phyloP scores from a whole-genome alignment of 2,329 filamentous ascomycete genomes.

The Verticillium nonalfalfae region DNA sequence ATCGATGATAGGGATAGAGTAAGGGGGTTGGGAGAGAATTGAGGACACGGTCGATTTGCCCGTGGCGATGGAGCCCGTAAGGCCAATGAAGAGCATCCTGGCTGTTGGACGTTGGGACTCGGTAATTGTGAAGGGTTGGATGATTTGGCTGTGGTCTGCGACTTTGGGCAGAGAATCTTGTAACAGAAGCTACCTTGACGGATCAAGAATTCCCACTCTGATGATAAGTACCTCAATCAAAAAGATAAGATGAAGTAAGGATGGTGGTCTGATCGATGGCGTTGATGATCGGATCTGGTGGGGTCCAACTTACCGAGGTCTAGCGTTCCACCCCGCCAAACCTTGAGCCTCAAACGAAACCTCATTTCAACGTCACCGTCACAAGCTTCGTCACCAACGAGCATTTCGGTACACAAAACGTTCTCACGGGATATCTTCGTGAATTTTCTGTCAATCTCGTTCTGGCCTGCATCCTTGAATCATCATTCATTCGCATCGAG shows the following conservation, averaged over 20 bases:
- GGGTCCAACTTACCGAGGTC: background rate
- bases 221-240: background rate
- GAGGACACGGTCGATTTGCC: constrained; percentile 94
- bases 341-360: background rate
- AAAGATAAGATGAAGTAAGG: background rate
- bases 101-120: background rate
- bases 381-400: background rate
- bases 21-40: constrained; percentile 71
- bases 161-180: background rate
- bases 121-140: background rate
- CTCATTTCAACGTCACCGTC: background rate
- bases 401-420: background rate
- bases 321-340: background rate
- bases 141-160: background rate
- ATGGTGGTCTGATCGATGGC: background rate
- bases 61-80: constrained; percentile 95
- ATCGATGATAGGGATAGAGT: constrained; percentile 87
- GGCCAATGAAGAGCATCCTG: constrained; percentile 87
- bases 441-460: background rate
- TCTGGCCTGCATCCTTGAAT: background rate
- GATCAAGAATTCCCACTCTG: background rate
- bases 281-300: background rate
- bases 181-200: background rate
- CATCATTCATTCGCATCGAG: background rate
- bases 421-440: background rate